These are phyloP conservation scores for Pyrus communis DNA, from an alignment of 306 rosid species.

Conservation along the genomic window DNA sequence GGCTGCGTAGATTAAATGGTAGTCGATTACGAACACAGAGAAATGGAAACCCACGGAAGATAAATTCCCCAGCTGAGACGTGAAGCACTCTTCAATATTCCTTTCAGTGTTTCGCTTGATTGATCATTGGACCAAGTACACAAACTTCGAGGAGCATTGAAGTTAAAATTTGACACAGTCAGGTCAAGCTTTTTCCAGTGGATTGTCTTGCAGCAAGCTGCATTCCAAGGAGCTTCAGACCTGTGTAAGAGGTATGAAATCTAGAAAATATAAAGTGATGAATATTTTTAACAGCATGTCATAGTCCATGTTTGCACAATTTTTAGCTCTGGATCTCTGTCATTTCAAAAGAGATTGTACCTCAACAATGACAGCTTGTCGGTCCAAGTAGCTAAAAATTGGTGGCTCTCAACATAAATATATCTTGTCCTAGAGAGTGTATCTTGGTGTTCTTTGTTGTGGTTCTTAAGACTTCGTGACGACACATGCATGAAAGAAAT, in stretches of 20 bases:
- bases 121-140: background rate
- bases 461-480: too few relatives aligned
- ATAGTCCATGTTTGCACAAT: background rate
- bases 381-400: too few relatives aligned
- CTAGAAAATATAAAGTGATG: slow-evolving; percentile 10
- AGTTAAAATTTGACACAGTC: background rate
- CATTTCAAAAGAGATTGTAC: background rate
- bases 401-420: too few relatives aligned
- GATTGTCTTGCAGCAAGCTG: background rate
- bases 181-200: slow-evolving; percentile 2
- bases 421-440: too few relatives aligned
- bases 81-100: slow-evolving; percentile 7
- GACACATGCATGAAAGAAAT: too few relatives aligned
- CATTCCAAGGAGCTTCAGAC: slow-evolving; percentile 17
- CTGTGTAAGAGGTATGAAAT: slow-evolving; percentile 1
- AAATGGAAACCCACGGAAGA: slow-evolving; percentile 12
- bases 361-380: background rate
- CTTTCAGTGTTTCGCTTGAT: background rate
- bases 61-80: slow-evolving; percentile 14
- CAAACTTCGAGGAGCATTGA: background rate
- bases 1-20: background rate
- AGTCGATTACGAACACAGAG: background rate
- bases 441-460: too few relatives aligned
- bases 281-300: slow-evolving; percentile 16
- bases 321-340: background rate